These are phyloP conservation scores for Mayamaea pseudoterrestris DNA, from an alignment of 108 stramenopile genomes.

Conservation along the genomic window DNA sequence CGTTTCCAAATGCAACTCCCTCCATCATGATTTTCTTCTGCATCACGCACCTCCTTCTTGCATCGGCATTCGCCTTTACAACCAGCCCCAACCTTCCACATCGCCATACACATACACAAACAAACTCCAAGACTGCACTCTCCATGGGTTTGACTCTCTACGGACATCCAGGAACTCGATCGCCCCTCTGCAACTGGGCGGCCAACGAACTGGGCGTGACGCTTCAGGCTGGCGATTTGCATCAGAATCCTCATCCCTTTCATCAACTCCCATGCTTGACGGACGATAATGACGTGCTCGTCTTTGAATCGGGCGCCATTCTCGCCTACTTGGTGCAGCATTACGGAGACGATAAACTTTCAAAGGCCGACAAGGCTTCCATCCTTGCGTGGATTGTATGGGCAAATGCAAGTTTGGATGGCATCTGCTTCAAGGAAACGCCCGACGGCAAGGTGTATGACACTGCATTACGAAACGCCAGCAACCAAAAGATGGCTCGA, in stretches of 20 bases:
- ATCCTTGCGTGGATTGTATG: slow-evolving; percentile 66
- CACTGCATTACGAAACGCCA: slow-evolving; percentile 56
- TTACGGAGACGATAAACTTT: slow-evolving; percentile 8
- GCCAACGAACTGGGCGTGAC: slow-evolving; percentile 42
- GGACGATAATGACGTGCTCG: slow-evolving; percentile 36
- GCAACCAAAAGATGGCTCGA: slow-evolving; percentile 46
- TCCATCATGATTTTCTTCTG: no score
- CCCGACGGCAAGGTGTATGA: slow-evolving; percentile 75
- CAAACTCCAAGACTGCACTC: no score
- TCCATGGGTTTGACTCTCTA: slow-evolving; percentile 25
- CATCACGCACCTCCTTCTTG: no score
- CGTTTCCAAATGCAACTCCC: no score
- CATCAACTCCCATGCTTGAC: slow-evolving; percentile 77
- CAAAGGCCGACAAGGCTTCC: slow-evolving; percentile 19
- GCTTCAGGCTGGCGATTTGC: slow-evolving; percentile 39
- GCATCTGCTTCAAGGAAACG: slow-evolving; percentile 81
- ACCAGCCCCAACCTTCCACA: no score
- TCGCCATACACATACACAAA: no score
- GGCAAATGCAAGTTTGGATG: slow-evolving; percentile 84
- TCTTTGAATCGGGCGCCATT: slow-evolving; percentile 85
- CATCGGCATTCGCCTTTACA: no score
- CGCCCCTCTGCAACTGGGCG: slow-evolving; percentile 84
- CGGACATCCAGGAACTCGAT: slow-evolving; percentile 32
- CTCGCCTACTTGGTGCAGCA: slow-evolving; percentile 53
- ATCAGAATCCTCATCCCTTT: slow-evolving; percentile 77